phyloP scores from a whole-genome alignment of 352 stramenopile species.

The Aphanomyces stellatus region DNA sequence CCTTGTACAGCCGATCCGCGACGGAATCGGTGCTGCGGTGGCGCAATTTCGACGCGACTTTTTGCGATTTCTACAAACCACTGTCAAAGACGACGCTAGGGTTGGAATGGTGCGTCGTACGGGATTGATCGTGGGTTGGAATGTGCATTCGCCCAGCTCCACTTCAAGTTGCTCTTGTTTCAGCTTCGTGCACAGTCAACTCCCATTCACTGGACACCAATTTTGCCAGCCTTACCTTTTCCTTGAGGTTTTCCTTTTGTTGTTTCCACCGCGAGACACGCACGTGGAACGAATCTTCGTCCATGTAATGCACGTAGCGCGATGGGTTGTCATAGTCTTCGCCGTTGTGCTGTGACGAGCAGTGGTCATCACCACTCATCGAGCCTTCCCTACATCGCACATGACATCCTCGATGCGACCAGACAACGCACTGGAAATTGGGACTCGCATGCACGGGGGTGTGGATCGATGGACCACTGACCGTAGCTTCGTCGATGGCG shows the following conservation, averaged over 20 bases:
- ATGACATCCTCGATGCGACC: no score
- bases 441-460: neutral
- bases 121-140: constrained; percentile 59
- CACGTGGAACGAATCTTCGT: constrained; percentile 42
- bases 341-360: neutral
- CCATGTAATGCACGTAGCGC: constrained; percentile 14
- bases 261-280: constrained; percentile 70
- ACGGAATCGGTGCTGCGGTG: constrained; percentile 30
- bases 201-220: no score
- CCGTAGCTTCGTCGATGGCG: neutral
- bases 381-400: neutral
- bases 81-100: neutral
- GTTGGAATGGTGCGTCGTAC: neutral
- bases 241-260: constrained; percentile 61
- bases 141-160: constrained; percentile 71
- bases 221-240: no score
- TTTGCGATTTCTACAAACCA: constrained; percentile 8
- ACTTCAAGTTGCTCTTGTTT: constrained; percentile 68
- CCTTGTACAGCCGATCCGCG: constrained; percentile 53
- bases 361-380: neutral
- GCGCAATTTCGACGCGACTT: constrained; percentile 20
- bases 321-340: neutral
- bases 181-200: constrained; percentile 24
- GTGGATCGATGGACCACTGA: neutral
- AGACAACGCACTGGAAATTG: neutral